Conservation (phyloP, 768 basidiomycete genomes). For the Psilocybe azurescens region DNA sequence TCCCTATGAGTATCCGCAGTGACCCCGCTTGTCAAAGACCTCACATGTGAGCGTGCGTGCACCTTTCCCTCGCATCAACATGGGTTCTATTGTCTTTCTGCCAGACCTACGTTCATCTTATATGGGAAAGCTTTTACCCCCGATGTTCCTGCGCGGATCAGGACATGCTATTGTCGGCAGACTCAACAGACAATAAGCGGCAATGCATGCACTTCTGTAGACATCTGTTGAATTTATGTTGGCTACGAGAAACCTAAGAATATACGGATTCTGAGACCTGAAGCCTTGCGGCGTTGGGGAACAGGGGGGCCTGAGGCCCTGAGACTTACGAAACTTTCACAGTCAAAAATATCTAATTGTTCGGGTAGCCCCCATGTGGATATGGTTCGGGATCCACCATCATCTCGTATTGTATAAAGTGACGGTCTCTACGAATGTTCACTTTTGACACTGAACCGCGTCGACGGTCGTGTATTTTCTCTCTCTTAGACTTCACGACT, state of each 20-base stretch:
- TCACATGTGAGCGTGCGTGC: not conserved
- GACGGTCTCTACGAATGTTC: not conserved
- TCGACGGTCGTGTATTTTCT: conserved; percentile 9
- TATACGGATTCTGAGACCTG: not conserved
- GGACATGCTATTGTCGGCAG: conserved; percentile 16
- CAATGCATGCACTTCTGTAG: conserved; percentile 11
- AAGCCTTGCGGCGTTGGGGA: not conserved
- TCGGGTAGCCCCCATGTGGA: conserved; percentile 21
- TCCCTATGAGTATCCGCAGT: too few species aligned
- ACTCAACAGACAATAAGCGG: conserved; percentile 12
- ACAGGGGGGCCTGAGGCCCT: not conserved
- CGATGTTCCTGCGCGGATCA: conserved; percentile 23
- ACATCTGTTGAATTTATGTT: conserved; percentile 2
- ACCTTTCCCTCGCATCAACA: not conserved
- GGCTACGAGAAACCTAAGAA: conserved; percentile 4
- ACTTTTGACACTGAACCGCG: conserved; percentile 8
- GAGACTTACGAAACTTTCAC: conserved; percentile 8
- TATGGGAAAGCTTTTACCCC: conserved; percentile 10
- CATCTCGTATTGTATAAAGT: conserved; percentile 13
- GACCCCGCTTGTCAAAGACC: too few species aligned
- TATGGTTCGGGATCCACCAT: conserved; percentile 7
- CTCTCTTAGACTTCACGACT: conserved; percentile 24
- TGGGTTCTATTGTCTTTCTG: conserved; percentile 16
- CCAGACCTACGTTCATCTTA: not conserved
- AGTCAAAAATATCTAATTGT: conserved; percentile 23